Evolutionary conservation across 176 grass and related monocot species (phyloP).

Genomic region (Coix lacrymajobi): DNA sequence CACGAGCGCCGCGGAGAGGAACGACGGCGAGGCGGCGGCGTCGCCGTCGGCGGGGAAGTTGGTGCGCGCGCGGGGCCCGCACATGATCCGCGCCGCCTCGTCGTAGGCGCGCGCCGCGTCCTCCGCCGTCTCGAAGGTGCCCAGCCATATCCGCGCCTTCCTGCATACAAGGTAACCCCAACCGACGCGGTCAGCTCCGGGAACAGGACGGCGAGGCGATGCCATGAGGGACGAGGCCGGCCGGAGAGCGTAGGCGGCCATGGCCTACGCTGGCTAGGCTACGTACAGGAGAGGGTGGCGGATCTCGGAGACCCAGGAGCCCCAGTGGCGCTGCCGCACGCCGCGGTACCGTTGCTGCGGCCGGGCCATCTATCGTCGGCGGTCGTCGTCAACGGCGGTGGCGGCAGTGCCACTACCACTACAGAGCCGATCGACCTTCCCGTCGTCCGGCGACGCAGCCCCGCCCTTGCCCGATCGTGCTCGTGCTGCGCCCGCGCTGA

Average conservation of each 20-base stretch:
- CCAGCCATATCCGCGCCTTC: constrained; percentile 96
- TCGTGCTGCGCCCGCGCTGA: not conserved
- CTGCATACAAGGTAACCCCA: constrained; percentile 18
- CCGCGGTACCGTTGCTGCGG: constrained; percentile 75
- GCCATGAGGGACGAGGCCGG: not conserved
- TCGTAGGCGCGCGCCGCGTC: constrained; percentile 96
- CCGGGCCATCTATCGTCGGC: constrained; percentile 37
- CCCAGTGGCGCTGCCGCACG: constrained; percentile 93
- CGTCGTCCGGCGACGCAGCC: not conserved
- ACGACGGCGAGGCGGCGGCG: constrained; percentile 2
- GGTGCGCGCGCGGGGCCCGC: constrained; percentile 66
- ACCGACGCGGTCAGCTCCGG: not conserved
- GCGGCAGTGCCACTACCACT: not conserved
- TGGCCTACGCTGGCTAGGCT: not conserved
- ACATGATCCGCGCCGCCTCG: constrained; percentile 91
- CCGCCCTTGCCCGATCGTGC: not conserved
- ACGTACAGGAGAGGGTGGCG: constrained; percentile 89
- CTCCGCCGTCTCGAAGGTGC: constrained; percentile 96
- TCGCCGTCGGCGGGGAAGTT: constrained; percentile 52
- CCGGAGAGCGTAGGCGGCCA: not conserved
- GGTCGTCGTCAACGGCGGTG: not conserved
- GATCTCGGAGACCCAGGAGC: constrained; percentile 97
- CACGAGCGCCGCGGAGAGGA: constrained; percentile 66
- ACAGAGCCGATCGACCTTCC: not conserved
- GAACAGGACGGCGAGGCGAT: not conserved